Percentiles rank a stretch among this genome's conserved stretches.
phyloP scores from a whole-genome alignment of 2,329 filamentous ascomycete genomes.

The Tolypocladium album region DNA sequence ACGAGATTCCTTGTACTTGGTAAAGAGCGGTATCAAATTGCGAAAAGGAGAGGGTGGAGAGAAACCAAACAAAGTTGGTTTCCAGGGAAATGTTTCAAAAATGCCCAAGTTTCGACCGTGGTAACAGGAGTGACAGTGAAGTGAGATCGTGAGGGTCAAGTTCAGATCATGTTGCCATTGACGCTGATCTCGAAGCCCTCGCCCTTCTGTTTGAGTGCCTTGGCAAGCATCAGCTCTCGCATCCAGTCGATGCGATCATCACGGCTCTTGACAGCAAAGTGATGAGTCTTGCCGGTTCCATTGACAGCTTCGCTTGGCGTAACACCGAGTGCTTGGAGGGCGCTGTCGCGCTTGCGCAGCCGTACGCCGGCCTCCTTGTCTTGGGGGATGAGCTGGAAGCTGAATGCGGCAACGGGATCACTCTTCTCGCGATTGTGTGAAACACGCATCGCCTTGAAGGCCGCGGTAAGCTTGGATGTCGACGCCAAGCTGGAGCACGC shows the following conservation, averaged over 20 bases:
- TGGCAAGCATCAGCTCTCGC: conserved; percentile 84
- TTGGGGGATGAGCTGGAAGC: conserved; percentile 76
- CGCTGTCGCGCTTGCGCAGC: conserved; percentile 44
- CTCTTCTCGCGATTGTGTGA: conserved; percentile 41
- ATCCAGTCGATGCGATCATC: conserved; percentile 97
- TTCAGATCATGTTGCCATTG: conserved; percentile 63
- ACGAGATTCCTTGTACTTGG: not conserved
- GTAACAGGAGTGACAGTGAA: not conserved
- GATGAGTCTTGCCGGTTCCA: conserved; percentile 71
- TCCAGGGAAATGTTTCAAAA: too few species aligned
- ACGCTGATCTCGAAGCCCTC: conserved; percentile 75
- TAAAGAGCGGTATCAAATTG: not conserved
- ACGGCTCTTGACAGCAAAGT: conserved; percentile 80
- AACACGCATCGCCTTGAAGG: conserved; percentile 71
- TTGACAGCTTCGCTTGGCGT: conserved; percentile 36
- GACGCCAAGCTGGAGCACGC: conserved; percentile 70
- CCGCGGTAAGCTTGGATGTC: conserved; percentile 71
- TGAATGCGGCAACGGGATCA: conserved; percentile 57
- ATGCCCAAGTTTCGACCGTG: not conserved
- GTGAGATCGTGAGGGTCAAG: conserved; percentile 3
- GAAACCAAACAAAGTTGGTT: not conserved
- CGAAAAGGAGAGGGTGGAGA: not conserved
- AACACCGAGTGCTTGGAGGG: conserved; percentile 20
- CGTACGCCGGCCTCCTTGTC: conserved; percentile 39
- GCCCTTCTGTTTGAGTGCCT: conserved; percentile 74